Conservation (phyloP, 1,139 yeast genomes). For the Pichiaceae sp. region DNA sequence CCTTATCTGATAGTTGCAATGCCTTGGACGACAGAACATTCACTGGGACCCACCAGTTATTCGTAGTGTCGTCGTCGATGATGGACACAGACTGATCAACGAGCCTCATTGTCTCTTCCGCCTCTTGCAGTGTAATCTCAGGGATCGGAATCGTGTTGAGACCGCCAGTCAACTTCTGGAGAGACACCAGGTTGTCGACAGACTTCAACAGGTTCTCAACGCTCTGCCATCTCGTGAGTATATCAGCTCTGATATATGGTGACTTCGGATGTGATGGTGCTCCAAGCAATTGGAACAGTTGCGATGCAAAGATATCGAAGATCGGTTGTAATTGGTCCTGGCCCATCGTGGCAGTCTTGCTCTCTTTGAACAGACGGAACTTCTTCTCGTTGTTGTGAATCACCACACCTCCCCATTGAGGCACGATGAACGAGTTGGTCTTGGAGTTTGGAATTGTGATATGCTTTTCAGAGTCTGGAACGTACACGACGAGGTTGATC, state of each 20-base stretch:
- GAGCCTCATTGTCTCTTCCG: conserved; percentile 28
- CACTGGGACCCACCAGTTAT: conserved; percentile 33
- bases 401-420: conserved; percentile 83
- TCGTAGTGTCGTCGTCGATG: neutral
- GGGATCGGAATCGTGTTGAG: conserved; percentile 82
- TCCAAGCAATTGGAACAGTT: conserved; percentile 67
- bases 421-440: conserved; percentile 67
- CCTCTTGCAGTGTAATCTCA: conserved; percentile 43
- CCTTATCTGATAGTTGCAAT: conserved; percentile 52
- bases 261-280: conserved; percentile 48
- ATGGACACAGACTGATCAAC: neutral
- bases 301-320: conserved; percentile 66
- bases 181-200: conserved; percentile 56
- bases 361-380: conserved; percentile 4
- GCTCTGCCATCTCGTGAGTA: conserved; percentile 50
- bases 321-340: conserved; percentile 45
- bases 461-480: conserved; percentile 41
- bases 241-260: conserved; percentile 55
- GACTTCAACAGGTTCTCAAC: conserved; percentile 43
- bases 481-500: conserved; percentile 59
- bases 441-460: conserved; percentile 35
- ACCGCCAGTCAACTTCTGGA: conserved; percentile 57
- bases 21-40: conserved; percentile 49
- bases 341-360: no score
- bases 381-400: conserved; percentile 35